A percentile compares a stretch with the other conserved stretches of the same genome.
These are phyloP conservation scores for Microbotryum scabiosae DNA, from an alignment of 1,284 basidiomycete species.

Conservation along the genomic window DNA sequence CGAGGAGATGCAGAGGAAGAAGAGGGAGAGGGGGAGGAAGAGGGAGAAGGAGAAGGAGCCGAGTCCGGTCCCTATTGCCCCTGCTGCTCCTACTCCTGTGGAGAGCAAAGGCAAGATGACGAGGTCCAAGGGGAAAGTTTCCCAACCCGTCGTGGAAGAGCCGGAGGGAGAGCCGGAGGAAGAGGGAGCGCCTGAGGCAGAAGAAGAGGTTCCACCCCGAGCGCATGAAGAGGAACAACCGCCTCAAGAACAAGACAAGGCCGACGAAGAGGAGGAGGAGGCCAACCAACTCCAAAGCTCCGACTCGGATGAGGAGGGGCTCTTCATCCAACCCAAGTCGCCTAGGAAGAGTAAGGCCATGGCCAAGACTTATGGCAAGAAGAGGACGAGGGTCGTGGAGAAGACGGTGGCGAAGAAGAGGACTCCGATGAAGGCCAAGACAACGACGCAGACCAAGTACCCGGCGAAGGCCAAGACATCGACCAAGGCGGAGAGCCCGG, in stretches of 20 bases:
- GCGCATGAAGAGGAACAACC: constrained; percentile 9
- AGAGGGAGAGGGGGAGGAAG: constrained; percentile 46
- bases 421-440: no score
- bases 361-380: neutral
- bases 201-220: neutral
- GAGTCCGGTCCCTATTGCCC: no score
- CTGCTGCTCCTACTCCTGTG: no score
- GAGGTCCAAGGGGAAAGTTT: no score
- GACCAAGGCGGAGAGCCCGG: no score
- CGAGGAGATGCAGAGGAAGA: constrained; percentile 50
- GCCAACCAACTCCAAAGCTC: constrained; percentile 45
- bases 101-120: no score
- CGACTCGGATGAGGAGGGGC: no score
- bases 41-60: constrained; percentile 47
- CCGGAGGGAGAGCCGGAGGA: neutral
- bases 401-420: constrained; percentile 30
- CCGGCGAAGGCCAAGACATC: neutral
- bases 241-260: constrained; percentile 10
- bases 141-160: no score
- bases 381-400: constrained; percentile 42
- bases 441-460: no score
- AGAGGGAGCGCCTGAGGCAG: constrained; percentile 11
- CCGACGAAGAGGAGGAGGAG: constrained; percentile 54
- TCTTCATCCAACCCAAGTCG: no score
- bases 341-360: no score